Evolutionary conservation across 345 rosid species (phyloP), one percentile per base, ranked within the genome.

Genomic region (Psidium guajava): DNA sequence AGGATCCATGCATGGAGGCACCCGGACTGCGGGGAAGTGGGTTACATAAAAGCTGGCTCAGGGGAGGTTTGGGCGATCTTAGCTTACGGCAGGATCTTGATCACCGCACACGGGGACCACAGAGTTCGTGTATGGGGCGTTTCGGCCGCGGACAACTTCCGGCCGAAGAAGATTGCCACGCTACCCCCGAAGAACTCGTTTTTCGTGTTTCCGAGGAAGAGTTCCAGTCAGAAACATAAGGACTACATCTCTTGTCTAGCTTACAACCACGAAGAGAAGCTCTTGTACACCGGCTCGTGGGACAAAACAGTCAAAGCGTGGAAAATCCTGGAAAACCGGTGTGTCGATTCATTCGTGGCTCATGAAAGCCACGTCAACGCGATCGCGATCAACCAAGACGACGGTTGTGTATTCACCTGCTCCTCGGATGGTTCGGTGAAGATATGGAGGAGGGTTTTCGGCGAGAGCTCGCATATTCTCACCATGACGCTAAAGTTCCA

Each of bases 281-380:
- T 91, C 87, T 87, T 95, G 56, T 94, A 95, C 87, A 92, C 98
- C 2, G 98, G 98, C 9, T 94, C 99, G 6, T 96, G 98, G 50
- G 99, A 97, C 83, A 95, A 95, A 32, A 97, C 96, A 9, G 97
- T 95, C 3, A 95, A 95, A 80, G 96, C 92, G 6, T 97, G 99
- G 98, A 91, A 91, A 77, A 75, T 86, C n/a, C 56, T 49, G 10
- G 88, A 75, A 75, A 83, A 83, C 69, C 40, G 52, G 47, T 86
- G 88, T 36, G 88, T 83, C 32, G 88, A 86, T 69, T 83, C 88
- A 94, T 82, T 95, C 92, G 61, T 90, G 64, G 58, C 89, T 59
- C 8, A 93, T 91, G 58, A 96, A 91, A 91, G 85, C 28, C 85
- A 52, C 84, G 49, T 86, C 21, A 83, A 83, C 28, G 88, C 56